These are phyloP conservation scores for Albifimbria verrucaria DNA, from an alignment of 2,329 filamentous ascomycete species.

Conservation along the genomic window DNA sequence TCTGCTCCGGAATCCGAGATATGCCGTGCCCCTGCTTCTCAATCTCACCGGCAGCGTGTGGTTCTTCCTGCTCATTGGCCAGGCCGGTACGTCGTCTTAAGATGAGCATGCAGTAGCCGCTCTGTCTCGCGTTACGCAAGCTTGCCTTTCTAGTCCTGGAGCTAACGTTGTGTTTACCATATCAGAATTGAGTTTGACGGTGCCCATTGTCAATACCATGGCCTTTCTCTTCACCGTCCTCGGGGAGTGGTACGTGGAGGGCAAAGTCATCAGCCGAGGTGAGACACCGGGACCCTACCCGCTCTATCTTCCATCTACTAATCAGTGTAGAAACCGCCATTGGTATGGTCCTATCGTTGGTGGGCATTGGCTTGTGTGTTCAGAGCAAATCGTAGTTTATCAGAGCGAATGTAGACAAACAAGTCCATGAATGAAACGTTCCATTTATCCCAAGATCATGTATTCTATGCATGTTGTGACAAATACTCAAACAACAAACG, in stretches of 20 bases:
- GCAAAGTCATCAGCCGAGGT: constrained; percentile 84
- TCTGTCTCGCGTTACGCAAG: too few relatives aligned
- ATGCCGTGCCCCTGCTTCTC: constrained; percentile 78
- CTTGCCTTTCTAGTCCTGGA: neutral
- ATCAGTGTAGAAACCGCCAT: constrained; percentile 67
- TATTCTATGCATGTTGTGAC: too few relatives aligned
- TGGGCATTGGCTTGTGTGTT: constrained; percentile 81
- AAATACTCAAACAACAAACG: neutral
- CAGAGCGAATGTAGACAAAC: neutral
- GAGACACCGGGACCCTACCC: constrained; percentile 21
- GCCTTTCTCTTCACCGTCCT: constrained; percentile 95
- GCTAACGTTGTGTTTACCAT: neutral
- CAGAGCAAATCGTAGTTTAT: constrained; percentile 51
- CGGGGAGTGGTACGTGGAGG: constrained; percentile 92
- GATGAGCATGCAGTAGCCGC: constrained; percentile 4
- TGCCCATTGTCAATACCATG: constrained; percentile 90
- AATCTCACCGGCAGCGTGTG: constrained; percentile 93
- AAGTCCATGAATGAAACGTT: neutral
- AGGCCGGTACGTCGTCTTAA: constrained; percentile 67
- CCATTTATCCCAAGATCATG: neutral
- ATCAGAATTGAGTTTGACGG: constrained; percentile 83
- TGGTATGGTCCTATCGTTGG: constrained; percentile 75
- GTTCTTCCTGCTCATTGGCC: constrained; percentile 93
- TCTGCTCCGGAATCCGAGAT: constrained; percentile 74
- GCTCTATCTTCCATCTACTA: constrained; percentile 1